Evolutionary conservation across 352 stramenopile genomes (phyloP), one percentile per base, ranked within the genome.

Genomic region (Phytophthora hybrid): DNA sequence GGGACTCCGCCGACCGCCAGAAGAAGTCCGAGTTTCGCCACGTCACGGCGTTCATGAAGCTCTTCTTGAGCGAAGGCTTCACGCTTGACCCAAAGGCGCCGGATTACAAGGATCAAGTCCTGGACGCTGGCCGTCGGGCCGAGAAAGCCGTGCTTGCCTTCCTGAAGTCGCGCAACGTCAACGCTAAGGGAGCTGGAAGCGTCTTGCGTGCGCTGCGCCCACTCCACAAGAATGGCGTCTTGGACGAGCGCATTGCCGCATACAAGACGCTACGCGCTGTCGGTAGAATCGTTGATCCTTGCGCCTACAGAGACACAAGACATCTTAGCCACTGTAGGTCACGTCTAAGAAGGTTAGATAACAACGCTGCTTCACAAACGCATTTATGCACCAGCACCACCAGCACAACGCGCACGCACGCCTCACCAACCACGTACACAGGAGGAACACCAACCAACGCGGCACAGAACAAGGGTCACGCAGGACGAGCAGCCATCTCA

Each of bases 1-100:
- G 57, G 58, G 26, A 59, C 4, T 63, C 47, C 2, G 13, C 1
- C 11, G 52, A 70, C 21, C 59, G 70, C 8, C 61, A 70, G 16
- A 78, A 78, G 66, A 75, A 73, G 29, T 73, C 62, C 0, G 72
- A 78, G 4, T 65, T 37, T 6, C 62, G 63, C 47, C 29, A 56
- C 31, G 19, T 69, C 26, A 61, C 71, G 5, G 61, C 66, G 18
- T 69, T 69, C 49, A 74, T 71, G 61, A 71, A 71, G 52, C 26
- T 72, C 1, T 74, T 72, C 32, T 14, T 78, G 7, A 41, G 65
- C 18, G 60, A 47, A 8, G 65, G 71, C 3, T 74, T 70, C 47
- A n/a, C n/a, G 26, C 61, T 78, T 8, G 47, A 41, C 18, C 0
- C 9, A 0, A 46, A 26, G 1, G 44, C 31, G 19, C 31, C 21